Conservation (phyloP, 2,329 filamentous ascomycete genomes). For the Neonectria magnoliae region DNA sequence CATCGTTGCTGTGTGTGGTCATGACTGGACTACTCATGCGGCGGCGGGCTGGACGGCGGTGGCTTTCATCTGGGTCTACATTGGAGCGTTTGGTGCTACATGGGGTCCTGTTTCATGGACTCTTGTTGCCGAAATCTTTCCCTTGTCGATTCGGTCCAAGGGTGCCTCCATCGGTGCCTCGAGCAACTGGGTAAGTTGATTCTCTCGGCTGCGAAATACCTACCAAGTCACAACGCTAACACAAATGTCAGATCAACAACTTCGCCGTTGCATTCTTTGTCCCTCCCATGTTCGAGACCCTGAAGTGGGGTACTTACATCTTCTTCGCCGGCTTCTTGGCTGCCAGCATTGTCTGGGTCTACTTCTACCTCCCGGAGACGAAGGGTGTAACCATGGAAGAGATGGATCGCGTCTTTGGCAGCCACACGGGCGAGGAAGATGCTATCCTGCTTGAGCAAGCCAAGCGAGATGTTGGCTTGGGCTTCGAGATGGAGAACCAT, state of each 20-base stretch:
- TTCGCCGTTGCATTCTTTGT: constrained; percentile 59
- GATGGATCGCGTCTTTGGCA: constrained; percentile 63
- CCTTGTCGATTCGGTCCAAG: constrained; percentile 55
- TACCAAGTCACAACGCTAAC: neutral
- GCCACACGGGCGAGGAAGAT: constrained; percentile 45
- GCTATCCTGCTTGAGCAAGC: constrained; percentile 36
- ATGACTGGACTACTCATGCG: constrained; percentile 49
- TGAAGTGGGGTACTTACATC: constrained; percentile 64
- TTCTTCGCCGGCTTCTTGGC: constrained; percentile 65
- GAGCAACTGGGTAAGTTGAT: constrained; percentile 51
- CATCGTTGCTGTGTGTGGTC: constrained; percentile 50
- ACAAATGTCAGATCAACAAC: constrained; percentile 50
- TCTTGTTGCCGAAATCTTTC: constrained; percentile 59
- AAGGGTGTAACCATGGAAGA: constrained; percentile 64
- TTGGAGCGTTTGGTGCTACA: constrained; percentile 57
- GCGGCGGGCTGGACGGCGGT: constrained; percentile 53
- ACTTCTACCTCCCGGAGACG: constrained; percentile 64
- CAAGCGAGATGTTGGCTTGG: constrained; percentile 35
- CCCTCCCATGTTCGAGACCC: constrained; percentile 49
- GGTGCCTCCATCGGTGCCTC: constrained; percentile 55
- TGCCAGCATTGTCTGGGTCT: constrained; percentile 58
- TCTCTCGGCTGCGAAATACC: neutral
- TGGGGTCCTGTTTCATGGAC: constrained; percentile 61
- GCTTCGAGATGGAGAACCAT: constrained; percentile 26
- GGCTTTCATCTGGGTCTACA: constrained; percentile 57